Percentiles rank a stretch among this genome's conserved stretches.
Conservation (phyloP, 441 rosid species). For the Euphorbia schlechtendalii region DNA sequence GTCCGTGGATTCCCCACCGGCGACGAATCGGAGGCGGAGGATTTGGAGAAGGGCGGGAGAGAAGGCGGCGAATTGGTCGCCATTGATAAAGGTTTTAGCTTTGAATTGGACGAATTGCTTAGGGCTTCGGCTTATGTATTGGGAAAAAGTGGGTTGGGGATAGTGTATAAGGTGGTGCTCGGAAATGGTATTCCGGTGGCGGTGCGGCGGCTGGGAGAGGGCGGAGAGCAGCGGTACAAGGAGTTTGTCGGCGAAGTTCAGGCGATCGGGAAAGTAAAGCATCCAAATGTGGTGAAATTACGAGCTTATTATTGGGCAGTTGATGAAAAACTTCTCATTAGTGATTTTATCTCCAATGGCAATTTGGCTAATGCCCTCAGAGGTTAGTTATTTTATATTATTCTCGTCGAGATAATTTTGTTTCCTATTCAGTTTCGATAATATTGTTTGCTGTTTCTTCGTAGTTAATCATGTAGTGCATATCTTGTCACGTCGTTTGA, state of each 20-base stretch:
- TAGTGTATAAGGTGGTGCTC: slow-evolving; percentile 88
- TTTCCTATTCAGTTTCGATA: too few species aligned
- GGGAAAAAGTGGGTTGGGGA: slow-evolving; percentile 95
- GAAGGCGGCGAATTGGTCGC: slow-evolving; percentile 84
- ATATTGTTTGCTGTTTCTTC: too few species aligned
- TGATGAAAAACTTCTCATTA: slow-evolving; percentile 86
- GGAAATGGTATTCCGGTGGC: slow-evolving; percentile 93
- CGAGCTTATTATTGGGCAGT: slow-evolving; percentile 97
- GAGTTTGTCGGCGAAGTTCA: slow-evolving; percentile 87
- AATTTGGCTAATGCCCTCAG: slow-evolving; percentile 67
- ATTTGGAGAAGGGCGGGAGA: slow-evolving; percentile 28
- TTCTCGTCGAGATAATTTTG: background rate
- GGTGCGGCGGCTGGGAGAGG: slow-evolving; percentile 88
- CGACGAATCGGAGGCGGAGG: slow-evolving; percentile 71
- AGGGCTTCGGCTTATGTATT: slow-evolving; percentile 93
- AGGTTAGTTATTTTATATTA: slow-evolving; percentile 35
- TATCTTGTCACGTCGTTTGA: too few species aligned
- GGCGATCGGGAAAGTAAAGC: slow-evolving; percentile 83
- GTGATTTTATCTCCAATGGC: slow-evolving; percentile 84
- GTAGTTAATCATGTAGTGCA: too few species aligned
- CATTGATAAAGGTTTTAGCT: slow-evolving; percentile 73
- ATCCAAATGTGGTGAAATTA: slow-evolving; percentile 79
- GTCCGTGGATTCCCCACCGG: slow-evolving; percentile 26
- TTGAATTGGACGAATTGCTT: slow-evolving; percentile 81
- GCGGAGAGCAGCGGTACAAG: slow-evolving; percentile 75